phyloP scores from a whole-genome alignment of 495 filamentous ascomycete species.

The Aspergillus leporis region DNA sequence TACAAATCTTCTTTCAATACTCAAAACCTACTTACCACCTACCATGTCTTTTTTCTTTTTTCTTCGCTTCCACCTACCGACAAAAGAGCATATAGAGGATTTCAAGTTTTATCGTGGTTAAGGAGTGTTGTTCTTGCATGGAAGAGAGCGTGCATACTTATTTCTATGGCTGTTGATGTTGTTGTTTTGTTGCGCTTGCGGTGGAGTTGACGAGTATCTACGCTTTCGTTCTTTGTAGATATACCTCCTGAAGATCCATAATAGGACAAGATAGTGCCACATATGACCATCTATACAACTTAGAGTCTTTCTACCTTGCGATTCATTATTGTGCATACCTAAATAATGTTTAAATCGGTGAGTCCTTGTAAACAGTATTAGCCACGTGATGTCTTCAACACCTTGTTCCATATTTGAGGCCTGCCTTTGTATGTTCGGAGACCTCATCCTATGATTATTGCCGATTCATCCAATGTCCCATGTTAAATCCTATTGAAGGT shows the following conservation, averaged over 20 bases:
- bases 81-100: slow-evolving; percentile 5
- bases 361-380: too few relatives aligned
- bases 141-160: neutral
- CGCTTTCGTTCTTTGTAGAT: slow-evolving; percentile 4
- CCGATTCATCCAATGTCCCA: too few relatives aligned
- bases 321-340: too few relatives aligned
- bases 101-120: neutral
- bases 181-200: neutral
- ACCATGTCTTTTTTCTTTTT: neutral
- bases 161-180: neutral
- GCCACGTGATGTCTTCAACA: too few relatives aligned
- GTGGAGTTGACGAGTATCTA: slow-evolving; percentile 1
- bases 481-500: too few relatives aligned
- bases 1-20: neutral
- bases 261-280: neutral
- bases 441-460: too few relatives aligned
- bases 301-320: too few relatives aligned
- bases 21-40: neutral
- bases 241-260: neutral
- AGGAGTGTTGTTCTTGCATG: neutral
- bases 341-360: too few relatives aligned
- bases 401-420: too few relatives aligned
- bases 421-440: too few relatives aligned
- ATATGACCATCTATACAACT: neutral
- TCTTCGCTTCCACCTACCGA: neutral